Conservation (phyloP, 2,329 filamentous ascomycete genomes). For the Colletotrichum tropicale region DNA sequence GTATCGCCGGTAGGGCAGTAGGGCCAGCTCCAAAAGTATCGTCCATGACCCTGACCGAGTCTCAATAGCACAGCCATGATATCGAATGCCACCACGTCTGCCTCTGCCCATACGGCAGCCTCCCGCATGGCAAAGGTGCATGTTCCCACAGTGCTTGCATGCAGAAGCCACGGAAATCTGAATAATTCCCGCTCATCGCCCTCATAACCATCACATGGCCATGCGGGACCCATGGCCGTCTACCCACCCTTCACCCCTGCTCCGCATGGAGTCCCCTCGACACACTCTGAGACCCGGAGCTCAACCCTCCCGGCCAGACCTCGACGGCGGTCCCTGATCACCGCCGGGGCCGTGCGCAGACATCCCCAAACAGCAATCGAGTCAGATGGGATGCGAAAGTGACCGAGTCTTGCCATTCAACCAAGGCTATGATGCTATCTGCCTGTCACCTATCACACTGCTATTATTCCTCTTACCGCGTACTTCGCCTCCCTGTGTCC, state of each 20-base stretch:
- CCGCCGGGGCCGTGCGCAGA: not conserved
- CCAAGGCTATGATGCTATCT: not conserved
- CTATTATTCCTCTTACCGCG: not conserved
- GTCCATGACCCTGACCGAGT: not conserved
- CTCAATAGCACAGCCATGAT: not conserved
- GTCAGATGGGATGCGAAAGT: not conserved
- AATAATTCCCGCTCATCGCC: not conserved
- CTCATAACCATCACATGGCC: not conserved
- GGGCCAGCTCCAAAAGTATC: not conserved
- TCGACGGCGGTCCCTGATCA: slow-evolving; percentile 3
- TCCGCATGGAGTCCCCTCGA: not conserved
- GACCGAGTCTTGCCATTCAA: not conserved
- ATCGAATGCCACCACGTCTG: not conserved
- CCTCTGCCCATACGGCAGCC: not conserved
- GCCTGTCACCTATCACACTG: not conserved
- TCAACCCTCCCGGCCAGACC: not conserved
- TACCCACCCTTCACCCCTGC: not conserved
- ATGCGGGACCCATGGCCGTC: not conserved
- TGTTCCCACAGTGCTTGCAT: not conserved
- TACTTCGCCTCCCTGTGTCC: not conserved
- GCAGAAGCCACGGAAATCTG: not conserved
- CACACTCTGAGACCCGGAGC: slow-evolving; percentile 19
- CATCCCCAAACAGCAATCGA: slow-evolving; percentile 5
- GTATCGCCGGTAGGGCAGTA: not conserved
- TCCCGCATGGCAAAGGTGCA: not conserved